phyloP scores from a whole-genome alignment of 1,139 yeast genomes.

The Candida sp. region DNA sequence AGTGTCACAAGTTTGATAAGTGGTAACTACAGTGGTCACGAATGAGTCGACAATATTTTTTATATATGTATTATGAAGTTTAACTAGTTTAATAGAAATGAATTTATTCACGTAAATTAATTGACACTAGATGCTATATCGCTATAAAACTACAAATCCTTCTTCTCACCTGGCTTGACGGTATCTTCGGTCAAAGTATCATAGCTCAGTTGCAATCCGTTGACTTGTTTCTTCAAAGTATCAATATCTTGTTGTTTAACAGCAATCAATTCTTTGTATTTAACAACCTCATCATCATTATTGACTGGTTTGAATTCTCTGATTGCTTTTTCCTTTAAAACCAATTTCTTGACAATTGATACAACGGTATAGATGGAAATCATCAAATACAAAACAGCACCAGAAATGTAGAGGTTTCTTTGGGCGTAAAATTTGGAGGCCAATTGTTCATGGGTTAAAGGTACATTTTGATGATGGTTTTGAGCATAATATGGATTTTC shows the following conservation, averaged over 20 bases:
- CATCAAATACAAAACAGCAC: slow-evolving; percentile 62
- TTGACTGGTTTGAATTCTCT: slow-evolving; percentile 23
- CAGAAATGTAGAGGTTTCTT: slow-evolving; percentile 67
- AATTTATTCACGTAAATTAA: neutral
- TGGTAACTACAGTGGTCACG: slow-evolving; percentile 35
- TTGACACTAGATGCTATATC: neutral
- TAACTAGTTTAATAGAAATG: neutral
- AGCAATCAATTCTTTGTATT: slow-evolving; percentile 39
- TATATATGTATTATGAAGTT: neutral
- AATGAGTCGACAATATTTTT: neutral
- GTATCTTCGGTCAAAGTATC: slow-evolving; percentile 31
- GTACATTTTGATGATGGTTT: slow-evolving; percentile 6
- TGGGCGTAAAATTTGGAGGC: slow-evolving; percentile 64
- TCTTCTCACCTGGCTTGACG: slow-evolving; percentile 2
- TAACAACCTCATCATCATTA: slow-evolving; percentile 27
- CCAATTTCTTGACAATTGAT: slow-evolving; percentile 54
- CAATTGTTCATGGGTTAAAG: slow-evolving; percentile 35
- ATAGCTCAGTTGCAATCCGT: slow-evolving; percentile 51
- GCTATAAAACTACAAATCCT: neutral
- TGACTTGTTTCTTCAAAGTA: slow-evolving; percentile 51
- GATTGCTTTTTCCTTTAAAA: slow-evolving; percentile 49
- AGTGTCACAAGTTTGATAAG: slow-evolving; percentile 30
- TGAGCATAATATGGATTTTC: slow-evolving; percentile 24
- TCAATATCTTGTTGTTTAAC: slow-evolving; percentile 46
- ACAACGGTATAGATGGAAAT: slow-evolving; percentile 58